phyloP scores from a whole-genome alignment of 2,329 filamentous ascomycete species.

The Botrytis hyacinthi region DNA sequence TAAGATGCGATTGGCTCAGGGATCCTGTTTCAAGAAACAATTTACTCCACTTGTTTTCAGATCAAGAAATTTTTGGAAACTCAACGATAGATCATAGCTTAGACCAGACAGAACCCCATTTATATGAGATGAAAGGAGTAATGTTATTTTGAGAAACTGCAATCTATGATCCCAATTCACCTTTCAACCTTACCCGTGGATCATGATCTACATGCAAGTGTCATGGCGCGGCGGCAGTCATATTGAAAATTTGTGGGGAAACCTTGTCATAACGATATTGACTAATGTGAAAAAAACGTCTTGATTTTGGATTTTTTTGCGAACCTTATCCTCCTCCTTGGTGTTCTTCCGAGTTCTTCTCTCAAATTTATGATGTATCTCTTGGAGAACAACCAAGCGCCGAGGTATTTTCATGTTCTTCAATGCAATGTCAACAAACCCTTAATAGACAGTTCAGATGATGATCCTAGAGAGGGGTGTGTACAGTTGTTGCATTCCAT shows the following conservation, averaged over 20 bases:
- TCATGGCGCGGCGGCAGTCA: background rate
- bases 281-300: background rate
- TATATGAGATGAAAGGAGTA: background rate
- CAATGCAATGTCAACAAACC: background rate
- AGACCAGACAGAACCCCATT: background rate
- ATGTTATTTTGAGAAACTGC: background rate
- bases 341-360: background rate
- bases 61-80: background rate
- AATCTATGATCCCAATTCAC: background rate
- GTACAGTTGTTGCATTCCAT: background rate
- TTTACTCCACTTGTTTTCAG: background rate
- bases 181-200: background rate
- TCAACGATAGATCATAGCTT: background rate
- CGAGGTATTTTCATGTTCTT: background rate
- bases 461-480: background rate
- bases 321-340: background rate
- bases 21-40: background rate
- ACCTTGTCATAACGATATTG: background rate
- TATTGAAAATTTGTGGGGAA: background rate
- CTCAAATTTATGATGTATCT: background rate
- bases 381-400: background rate
- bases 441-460: background rate
- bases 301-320: background rate
- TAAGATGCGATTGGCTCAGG: background rate
- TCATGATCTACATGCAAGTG: background rate